Evolutionary conservation across 129 eudicot species (phyloP).

Genomic region (Helianthus annuus): DNA sequence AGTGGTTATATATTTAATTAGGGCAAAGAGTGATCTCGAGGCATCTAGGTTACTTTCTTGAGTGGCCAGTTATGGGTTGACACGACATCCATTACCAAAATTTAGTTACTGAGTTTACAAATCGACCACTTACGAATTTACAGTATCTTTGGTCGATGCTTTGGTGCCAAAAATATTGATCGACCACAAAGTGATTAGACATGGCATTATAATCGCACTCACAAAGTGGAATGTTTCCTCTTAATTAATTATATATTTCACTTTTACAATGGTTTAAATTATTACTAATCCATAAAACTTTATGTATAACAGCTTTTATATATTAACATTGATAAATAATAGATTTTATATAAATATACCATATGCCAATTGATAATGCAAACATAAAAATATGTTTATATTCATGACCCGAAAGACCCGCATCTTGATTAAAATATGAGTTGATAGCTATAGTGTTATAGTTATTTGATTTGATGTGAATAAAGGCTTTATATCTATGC

Average conservation of each 20-base stretch:
- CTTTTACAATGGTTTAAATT: neutral
- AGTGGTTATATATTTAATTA: slow-evolving; percentile 24
- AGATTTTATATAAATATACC: neutral
- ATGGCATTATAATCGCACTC: slow-evolving; percentile 40
- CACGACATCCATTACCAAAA: slow-evolving; percentile 23
- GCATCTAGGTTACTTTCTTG: slow-evolving; percentile 30
- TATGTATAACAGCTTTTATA: neutral
- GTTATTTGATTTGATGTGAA: neutral
- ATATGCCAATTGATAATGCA: neutral
- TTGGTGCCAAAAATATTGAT: slow-evolving; percentile 20
- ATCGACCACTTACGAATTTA: slow-evolving; percentile 28
- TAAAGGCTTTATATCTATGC: neutral
- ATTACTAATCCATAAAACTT: neutral
- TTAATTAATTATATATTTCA: slow-evolving; percentile 18
- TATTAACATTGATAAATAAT: neutral
- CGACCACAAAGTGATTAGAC: slow-evolving; percentile 39
- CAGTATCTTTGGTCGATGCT: slow-evolving; percentile 26
- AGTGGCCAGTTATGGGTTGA: slow-evolving; percentile 23
- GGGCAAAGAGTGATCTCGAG: slow-evolving; percentile 43
- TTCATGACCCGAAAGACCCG: neutral
- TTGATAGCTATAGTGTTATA: neutral
- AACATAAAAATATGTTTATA: neutral
- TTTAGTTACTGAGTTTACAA: slow-evolving; percentile 11
- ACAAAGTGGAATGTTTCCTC: slow-evolving; percentile 21
- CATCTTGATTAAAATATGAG: slow-evolving; percentile 14